phyloP scores from a whole-genome alignment of 495 filamentous ascomycete genomes.

The Pyrenula massariospora region DNA sequence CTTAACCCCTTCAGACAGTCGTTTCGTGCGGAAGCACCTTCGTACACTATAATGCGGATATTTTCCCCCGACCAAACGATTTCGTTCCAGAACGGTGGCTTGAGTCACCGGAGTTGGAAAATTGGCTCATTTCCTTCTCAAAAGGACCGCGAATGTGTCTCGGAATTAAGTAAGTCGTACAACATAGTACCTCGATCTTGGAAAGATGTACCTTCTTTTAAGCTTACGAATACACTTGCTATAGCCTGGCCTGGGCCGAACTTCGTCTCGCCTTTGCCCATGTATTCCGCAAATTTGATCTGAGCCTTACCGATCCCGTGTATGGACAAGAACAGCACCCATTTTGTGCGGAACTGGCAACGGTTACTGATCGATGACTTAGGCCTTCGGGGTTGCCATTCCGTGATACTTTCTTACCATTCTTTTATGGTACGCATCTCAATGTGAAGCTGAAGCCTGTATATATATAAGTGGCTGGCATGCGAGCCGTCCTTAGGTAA shows the following conservation, averaged over 20 bases:
- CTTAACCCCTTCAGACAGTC: background rate
- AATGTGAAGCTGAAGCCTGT: background rate
- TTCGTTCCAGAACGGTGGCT: background rate
- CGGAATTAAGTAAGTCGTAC: slow-evolving; percentile 8
- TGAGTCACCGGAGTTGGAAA: background rate
- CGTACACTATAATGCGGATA: background rate
- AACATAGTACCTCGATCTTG: background rate
- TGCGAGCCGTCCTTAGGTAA: too few species aligned
- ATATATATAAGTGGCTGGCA: background rate
- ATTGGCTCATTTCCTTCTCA: slow-evolving; percentile 11
- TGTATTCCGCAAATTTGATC: slow-evolving; percentile 8
- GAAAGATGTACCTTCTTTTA: background rate
- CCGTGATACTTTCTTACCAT: background rate
- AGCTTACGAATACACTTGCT: background rate
- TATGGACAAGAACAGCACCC: too few species aligned
- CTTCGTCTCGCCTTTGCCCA: slow-evolving; percentile 7
- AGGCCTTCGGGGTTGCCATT: background rate
- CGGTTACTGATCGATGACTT: background rate
- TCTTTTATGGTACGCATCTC: background rate
- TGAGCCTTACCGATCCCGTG: slow-evolving; percentile 5
- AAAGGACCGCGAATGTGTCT: slow-evolving; percentile 13
- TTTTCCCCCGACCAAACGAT: background rate
- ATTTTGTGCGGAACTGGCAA: background rate
- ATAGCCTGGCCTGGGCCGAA: slow-evolving; percentile 10
- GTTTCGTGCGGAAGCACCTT: background rate